Evolutionary conservation across 176 grass and related monocot species (phyloP).

Genomic region (Secale cereale): DNA sequence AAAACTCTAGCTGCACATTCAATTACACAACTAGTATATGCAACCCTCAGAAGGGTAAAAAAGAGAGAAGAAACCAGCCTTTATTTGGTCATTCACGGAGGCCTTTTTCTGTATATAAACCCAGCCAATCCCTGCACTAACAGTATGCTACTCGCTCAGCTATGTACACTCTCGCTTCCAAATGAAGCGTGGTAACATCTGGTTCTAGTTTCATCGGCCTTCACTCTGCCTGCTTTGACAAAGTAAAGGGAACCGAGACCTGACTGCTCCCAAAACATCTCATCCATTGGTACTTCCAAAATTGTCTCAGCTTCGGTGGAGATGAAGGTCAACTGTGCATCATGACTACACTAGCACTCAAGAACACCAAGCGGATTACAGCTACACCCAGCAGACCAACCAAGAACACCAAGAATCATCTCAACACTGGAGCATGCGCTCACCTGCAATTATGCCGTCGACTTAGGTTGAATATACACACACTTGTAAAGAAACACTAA

Average conservation of each 20-base stretch:
- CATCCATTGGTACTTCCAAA: conserved; percentile 23
- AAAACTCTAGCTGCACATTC: conserved; percentile 48
- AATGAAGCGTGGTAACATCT: conserved; percentile 18
- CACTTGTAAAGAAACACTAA: conserved; percentile 7
- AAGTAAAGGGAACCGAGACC: conserved; percentile 16
- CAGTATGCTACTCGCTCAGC: conserved; percentile 40
- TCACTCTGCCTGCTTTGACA: conserved; percentile 27
- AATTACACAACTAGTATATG: conserved; percentile 14
- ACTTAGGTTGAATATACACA: conserved; percentile 23
- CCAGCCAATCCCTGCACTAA: conserved; percentile 30
- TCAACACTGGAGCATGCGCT: conserved; percentile 62
- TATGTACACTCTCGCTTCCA: conserved; percentile 56
- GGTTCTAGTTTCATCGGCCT: conserved; percentile 1
- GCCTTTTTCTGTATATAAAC: conserved; percentile 35
- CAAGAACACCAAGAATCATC: conserved; percentile 68
- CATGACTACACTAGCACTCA: conserved; percentile 38
- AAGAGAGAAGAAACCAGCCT: neutral
- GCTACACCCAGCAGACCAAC: conserved; percentile 90
- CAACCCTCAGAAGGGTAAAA: neutral
- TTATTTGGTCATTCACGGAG: conserved; percentile 9
- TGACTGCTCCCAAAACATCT: neutral
- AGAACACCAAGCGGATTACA: conserved; percentile 51
- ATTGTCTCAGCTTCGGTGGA: conserved; percentile 18
- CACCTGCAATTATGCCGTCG: conserved; percentile 43
- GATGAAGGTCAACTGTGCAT: neutral